Base-by-base conservation (phyloP, 768 basidiomycete species). In the Phlebiopsis gigantea region DNA sequence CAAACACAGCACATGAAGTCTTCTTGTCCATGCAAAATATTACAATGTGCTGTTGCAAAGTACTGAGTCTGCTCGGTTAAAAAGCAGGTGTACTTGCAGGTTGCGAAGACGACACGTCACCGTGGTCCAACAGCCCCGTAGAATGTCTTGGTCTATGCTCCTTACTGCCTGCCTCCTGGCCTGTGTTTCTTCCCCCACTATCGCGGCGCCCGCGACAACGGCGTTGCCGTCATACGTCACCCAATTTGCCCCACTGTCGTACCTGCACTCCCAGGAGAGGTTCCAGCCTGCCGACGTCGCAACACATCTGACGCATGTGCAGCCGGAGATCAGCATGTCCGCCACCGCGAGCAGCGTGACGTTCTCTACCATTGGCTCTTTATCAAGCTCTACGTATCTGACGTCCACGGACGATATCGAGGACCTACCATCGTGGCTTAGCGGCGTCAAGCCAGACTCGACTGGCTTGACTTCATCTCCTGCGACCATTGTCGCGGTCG, bases 401-500 rank as follows among this genome's bases (percentile, higher is more conserved):
- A 64, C 67, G 17, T 60, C 62, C 5, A 61, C 51, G 46, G 65
- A 68, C 52, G 59, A 58, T 42, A 60, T 66, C 31, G 46, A 56
- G 46, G 42, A 53, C 29, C 29, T 59, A 39, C 62, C 63, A 15
- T 52, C 49, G 42, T 68, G 65, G 65, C 31, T 65, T 9, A 53
- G 39, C 34, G 61, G 46, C 15, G 62, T 62, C 53, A 63, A 59
- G 50, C 66, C 69, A 15, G 63, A 68, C 34, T 57, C 54, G 19
- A 56, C 47, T 6, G 70, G 69, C n/a, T 56, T 54, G 26, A 67
- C 62, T 44, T 21, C 28, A 14, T 67, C 66, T 2, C 68, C 69
- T 6, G 66, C 61, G 28, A 70, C 68, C 46, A 68, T 69, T 52
- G 61, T 70, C 21, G 62, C 63, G 15, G 69, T 69, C 1, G 57